Base-by-base conservation (phyloP, 1,284 basidiomycete species). In the Boletus smithii region DNA sequence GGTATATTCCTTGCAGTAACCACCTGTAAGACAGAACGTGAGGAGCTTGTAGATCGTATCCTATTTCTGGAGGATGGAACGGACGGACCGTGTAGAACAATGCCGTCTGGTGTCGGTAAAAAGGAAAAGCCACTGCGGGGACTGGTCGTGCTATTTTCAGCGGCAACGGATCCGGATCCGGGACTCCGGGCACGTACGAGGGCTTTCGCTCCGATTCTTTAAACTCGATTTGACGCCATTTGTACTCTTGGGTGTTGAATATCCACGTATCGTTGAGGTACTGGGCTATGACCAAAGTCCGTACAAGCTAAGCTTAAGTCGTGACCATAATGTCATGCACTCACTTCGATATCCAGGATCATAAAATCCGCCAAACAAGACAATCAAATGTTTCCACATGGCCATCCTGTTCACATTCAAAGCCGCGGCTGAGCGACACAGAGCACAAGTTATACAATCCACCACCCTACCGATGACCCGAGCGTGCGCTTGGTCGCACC, bases 201-300 rank as follows among this genome's bases (percentile, higher is more conserved):
- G 91, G 91, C 47, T 77, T 77, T 10, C 77, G 68, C 33, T 91
- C 88, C 5, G 75, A 78, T 26, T 83, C 83, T 46, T 73, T 79
- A 51, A 88, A 80, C 55, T 88, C 87, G 38, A 94, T 75, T 53
- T 91, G 85, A 17, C 76, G 76, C 94, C 93, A 97, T 50, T 82
- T 88, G 65, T 94, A 95, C 50, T 92, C 88, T 54, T 89, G 81
- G 0, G 81, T 89, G 57, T 94, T 89, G 54, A 95, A 95, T 22
- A 92, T 53, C 92, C 92, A 95, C 0, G 93, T 71, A 59, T 95
- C 93, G 48, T 88, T 86, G 23, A 93, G 72, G 63, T 95, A 95
- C 38, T 85, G 81, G 9, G 91, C 91, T 87, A 42, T n/a, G 9
- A 5, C 3, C 10, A 2, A 26, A 16, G 16, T 20, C 5, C 4